A percentile compares a stretch with the other conserved stretches of the same genome.
These are phyloP conservation scores for Pythium insidiosum DNA, from an alignment of 352 stramenopile genomes.

Conservation along the genomic window DNA sequence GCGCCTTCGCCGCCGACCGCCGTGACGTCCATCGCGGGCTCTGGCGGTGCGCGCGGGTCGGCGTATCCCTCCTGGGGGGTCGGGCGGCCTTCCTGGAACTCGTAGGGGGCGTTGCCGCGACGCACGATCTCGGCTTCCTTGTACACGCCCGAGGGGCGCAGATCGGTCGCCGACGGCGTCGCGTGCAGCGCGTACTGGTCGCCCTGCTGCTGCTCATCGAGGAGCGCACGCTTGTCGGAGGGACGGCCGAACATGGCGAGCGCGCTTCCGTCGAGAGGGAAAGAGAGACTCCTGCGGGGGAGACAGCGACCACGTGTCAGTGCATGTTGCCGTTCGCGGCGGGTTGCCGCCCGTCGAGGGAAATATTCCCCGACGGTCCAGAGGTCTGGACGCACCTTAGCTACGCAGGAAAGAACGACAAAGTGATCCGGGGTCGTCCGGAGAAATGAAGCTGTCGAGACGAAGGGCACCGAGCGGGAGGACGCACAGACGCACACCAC, in stretches of 20 bases:
- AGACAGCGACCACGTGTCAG: too few relatives aligned
- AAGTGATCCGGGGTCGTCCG: too few relatives aligned
- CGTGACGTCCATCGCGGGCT: slow-evolving; percentile 59
- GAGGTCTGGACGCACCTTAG: too few relatives aligned
- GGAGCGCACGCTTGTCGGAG: slow-evolving; percentile 32
- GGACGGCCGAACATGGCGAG: slow-evolving; percentile 31
- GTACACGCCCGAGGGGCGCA: slow-evolving; percentile 7
- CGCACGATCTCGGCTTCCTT: slow-evolving; percentile 57
- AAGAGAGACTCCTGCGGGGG: too few relatives aligned
- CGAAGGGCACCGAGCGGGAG: too few relatives aligned
- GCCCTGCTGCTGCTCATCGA: slow-evolving; percentile 14
- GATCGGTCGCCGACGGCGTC: slow-evolving; percentile 37
- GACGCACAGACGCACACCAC: too few relatives aligned
- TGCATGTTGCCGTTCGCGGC: too few relatives aligned
- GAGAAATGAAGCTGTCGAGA: too few relatives aligned
- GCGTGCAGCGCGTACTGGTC: slow-evolving; percentile 61
- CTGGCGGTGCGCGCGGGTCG: slow-evolving; percentile 31
- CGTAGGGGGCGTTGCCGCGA: slow-evolving; percentile 1
- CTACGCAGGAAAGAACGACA: too few relatives aligned
- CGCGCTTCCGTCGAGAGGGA: not conserved
- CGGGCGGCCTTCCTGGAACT: slow-evolving; percentile 17
- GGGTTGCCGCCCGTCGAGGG: too few relatives aligned
- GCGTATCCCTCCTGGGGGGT: slow-evolving; percentile 19
- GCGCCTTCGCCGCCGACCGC: slow-evolving; percentile 31
- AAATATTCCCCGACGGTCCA: too few relatives aligned